phyloP scores from a whole-genome alignment of 345 rosid genomes.

The Eucalyptus erythrocorys region DNA sequence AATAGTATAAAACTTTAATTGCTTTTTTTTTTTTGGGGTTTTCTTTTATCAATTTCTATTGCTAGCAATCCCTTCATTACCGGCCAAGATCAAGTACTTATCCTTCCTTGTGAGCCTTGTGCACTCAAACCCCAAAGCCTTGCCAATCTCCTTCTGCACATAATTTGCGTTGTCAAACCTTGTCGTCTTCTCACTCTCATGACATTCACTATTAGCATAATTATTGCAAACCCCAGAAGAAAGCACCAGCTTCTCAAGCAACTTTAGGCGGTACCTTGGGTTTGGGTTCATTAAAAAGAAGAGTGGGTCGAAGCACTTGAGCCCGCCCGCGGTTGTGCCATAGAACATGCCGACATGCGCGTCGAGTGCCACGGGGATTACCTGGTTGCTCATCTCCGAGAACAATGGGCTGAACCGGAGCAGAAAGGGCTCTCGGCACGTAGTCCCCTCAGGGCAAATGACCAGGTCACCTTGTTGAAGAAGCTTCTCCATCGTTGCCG shows the following conservation, averaged over 20 bases:
- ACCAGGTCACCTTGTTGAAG: constrained; percentile 50
- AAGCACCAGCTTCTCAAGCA: constrained; percentile 30
- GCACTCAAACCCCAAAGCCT: constrained; percentile 44
- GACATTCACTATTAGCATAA: constrained; percentile 1
- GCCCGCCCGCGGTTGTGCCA: constrained; percentile 69
- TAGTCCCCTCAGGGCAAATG: constrained; percentile 84
- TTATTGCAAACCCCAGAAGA: neutral
- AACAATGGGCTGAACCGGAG: constrained; percentile 74
- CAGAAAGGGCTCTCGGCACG: constrained; percentile 69
- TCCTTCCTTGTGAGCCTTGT: constrained; percentile 64
- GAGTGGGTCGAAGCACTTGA: constrained; percentile 60
- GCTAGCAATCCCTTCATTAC: constrained; percentile 44
- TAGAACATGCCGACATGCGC: constrained; percentile 37
- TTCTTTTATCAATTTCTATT: neutral
- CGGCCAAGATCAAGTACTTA: constrained; percentile 69
- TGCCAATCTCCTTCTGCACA: constrained; percentile 46
- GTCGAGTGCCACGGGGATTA: constrained; percentile 57
- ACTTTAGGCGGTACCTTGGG: constrained; percentile 22
- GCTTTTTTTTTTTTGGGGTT: neutral
- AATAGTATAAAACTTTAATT: neutral
- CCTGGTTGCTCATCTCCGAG: constrained; percentile 38
- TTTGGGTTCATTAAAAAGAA: constrained; percentile 60
- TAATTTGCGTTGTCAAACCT: constrained; percentile 55
- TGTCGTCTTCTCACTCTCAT: constrained; percentile 1
- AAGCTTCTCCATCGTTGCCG: constrained; percentile 24